Percentiles rank a stretch among this genome's conserved stretches.
phyloP scores from a whole-genome alignment of 1,284 basidiomycete species.

The Sparassis latifolia region DNA sequence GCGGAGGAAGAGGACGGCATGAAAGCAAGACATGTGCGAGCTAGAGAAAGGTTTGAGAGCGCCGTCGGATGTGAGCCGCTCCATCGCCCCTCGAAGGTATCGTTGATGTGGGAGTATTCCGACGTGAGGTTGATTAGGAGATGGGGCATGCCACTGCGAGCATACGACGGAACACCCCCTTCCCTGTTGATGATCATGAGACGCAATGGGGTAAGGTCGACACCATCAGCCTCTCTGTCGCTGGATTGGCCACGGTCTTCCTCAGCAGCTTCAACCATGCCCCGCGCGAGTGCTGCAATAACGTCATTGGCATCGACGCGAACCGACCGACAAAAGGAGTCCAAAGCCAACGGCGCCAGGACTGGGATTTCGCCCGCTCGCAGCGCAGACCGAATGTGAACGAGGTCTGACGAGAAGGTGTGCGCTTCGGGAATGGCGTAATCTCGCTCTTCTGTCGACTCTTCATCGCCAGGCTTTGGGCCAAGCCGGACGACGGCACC shows the following conservation, averaged over 20 bases:
- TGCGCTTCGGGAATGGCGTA: slow-evolving; percentile 65
- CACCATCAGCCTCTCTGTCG: slow-evolving; percentile 26
- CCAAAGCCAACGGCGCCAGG: slow-evolving; percentile 89
- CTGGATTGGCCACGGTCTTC: slow-evolving; percentile 24
- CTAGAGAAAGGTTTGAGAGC: slow-evolving; percentile 82
- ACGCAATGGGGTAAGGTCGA: slow-evolving; percentile 86
- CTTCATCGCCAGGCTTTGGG: slow-evolving; percentile 56
- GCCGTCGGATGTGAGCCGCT: slow-evolving; percentile 77
- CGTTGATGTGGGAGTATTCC: slow-evolving; percentile 82
- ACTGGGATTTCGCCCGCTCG: slow-evolving; percentile 94
- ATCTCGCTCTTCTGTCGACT: slow-evolving; percentile 17
- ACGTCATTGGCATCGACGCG: slow-evolving; percentile 90
- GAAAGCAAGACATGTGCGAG: slow-evolving; percentile 82
- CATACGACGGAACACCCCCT: slow-evolving; percentile 97
- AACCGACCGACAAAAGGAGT: slow-evolving; percentile 83
- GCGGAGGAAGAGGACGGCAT: slow-evolving; percentile 95
- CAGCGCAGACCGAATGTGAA: slow-evolving; percentile 82
- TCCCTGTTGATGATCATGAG: slow-evolving; percentile 98
- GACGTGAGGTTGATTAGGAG: slow-evolving; percentile 92
- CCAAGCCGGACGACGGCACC: slow-evolving; percentile 83
- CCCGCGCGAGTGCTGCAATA: slow-evolving; percentile 81
- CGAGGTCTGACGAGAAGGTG: slow-evolving; percentile 68
- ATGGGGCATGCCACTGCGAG: slow-evolving; percentile 91
- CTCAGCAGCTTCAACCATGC: slow-evolving; percentile 71
- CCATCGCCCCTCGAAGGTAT: slow-evolving; percentile 84